Evolutionary conservation across 148 eudicot genomes (phyloP).

Genomic region (Rheum nobile): DNA sequence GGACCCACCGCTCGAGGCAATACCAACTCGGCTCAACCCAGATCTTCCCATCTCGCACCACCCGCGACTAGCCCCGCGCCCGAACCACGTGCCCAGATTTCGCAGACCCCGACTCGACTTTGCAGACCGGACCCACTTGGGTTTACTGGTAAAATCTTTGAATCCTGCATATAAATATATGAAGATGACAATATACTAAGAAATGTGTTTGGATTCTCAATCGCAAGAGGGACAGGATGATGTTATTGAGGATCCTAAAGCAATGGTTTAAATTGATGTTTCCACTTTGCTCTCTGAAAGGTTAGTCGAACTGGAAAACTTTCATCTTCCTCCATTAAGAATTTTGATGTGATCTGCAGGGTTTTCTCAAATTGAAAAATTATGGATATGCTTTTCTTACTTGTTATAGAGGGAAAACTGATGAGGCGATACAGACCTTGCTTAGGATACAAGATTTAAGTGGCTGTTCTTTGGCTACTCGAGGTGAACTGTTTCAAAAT

Average conservation of each 20-base stretch:
- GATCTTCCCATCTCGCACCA: no score
- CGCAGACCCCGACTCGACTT: no score
- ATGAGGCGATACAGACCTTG: slow-evolving; percentile 68
- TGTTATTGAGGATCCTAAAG: slow-evolving; percentile 43
- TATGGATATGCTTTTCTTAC: background rate
- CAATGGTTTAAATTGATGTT: slow-evolving; percentile 60
- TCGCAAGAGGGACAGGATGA: slow-evolving; percentile 35
- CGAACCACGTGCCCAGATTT: no score
- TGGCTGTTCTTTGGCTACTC: slow-evolving; percentile 37
- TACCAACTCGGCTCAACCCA: no score
- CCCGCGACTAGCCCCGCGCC: no score
- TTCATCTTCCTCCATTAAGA: background rate
- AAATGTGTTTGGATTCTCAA: slow-evolving; percentile 57
- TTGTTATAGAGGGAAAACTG: slow-evolving; percentile 42
- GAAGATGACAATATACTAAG: no score
- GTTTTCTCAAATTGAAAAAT: background rate
- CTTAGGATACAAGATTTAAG: slow-evolving; percentile 46
- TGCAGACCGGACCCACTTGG: no score
- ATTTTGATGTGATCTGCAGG: background rate
- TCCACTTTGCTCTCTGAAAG: slow-evolving; percentile 64
- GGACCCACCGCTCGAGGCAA: no score
- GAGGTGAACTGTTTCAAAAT: slow-evolving; percentile 59
- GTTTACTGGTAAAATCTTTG: no score
- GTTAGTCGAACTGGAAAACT: slow-evolving; percentile 16
- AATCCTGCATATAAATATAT: no score